Base-by-base conservation (phyloP, 371 early-diverging fungal genomes). In the Umbelopsis sp. region DNA sequence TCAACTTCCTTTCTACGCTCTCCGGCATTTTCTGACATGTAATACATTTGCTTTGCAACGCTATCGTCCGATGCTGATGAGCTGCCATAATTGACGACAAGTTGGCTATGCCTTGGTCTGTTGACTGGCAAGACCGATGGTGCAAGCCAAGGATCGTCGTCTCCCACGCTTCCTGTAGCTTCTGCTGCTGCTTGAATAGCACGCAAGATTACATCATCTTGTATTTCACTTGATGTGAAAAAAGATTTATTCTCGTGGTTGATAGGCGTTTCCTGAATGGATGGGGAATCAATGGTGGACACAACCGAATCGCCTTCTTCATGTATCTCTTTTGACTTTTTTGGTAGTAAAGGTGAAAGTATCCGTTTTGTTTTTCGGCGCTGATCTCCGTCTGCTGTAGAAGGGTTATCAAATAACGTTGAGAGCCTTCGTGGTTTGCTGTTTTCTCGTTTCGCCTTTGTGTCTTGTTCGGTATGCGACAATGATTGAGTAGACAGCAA, bases 181-280 rank as follows among this genome's bases (percentile, higher is more conserved):
- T 57, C 57, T 18, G 57, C 57, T 57, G 57, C 57, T 8, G 57
- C 57, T 32, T 57, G 57, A 25, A 57, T 57, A 29, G 57, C 57
- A 7, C 57, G 57, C 29, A 32, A 35, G 4, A 35, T 35, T 35
- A 57, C 29, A 57, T 57, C 37, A 57, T 57, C 57, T 14, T 7
- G 11, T 6, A 35, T 57, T 8, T 57, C 57, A 6, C 35, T 57
- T 35, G 12, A 3, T 10, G 57, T 14, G 29, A 57, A 57, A 35
- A 35, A 35, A 14, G 35, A 35, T 35, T 18, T n/a, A n/a, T 29
- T 57, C 18, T 57, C 35, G 3, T 35, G 9, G 29, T 37, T 57
- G 4, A 57, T 57, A 8, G 35, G 16, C 8, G 29, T 57, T 35
- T 57, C 57, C 14, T 16, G 18, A 3, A 35, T 18, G 6, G 35